Conservation (phyloP, 441 rosid species). For the Erodium moschatum region DNA sequence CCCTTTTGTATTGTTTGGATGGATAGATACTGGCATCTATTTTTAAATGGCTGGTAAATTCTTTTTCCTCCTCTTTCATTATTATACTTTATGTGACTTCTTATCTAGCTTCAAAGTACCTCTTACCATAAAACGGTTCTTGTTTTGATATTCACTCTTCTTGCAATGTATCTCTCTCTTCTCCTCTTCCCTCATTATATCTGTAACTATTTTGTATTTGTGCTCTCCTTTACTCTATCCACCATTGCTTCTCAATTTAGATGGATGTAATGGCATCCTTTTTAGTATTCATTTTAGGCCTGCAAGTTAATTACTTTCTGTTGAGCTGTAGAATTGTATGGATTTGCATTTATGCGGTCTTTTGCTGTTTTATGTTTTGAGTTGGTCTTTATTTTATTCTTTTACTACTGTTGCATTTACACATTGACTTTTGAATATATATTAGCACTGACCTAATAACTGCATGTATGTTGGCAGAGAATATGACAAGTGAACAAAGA, state of each 20-base stretch:
- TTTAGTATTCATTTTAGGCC: no score
- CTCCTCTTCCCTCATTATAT: no score
- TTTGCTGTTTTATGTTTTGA: neutral
- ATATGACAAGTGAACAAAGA: constrained; percentile 85
- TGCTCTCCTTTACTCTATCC: no score
- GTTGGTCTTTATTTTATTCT: neutral
- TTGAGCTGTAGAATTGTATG: neutral
- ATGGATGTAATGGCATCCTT: neutral
- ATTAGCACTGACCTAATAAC: constrained; percentile 15
- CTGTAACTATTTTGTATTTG: no score
- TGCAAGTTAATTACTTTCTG: no score
- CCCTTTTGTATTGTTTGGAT: neutral
- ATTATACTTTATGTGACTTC: neutral
- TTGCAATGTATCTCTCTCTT: no score
- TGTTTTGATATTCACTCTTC: no score
- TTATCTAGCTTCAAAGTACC: neutral
- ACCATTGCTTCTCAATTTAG: neutral
- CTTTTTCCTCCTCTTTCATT: neutral
- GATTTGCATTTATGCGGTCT: neutral
- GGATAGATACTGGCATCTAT: neutral
- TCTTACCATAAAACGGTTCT: neutral
- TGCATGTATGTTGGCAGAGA: constrained; percentile 43
- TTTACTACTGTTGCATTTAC: constrained; percentile 4
- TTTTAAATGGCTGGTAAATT: neutral
- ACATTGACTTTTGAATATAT: constrained; percentile 4